Evolutionary conservation across 129 eudicot species (phyloP).

Genomic region (Tagetes patula): DNA sequence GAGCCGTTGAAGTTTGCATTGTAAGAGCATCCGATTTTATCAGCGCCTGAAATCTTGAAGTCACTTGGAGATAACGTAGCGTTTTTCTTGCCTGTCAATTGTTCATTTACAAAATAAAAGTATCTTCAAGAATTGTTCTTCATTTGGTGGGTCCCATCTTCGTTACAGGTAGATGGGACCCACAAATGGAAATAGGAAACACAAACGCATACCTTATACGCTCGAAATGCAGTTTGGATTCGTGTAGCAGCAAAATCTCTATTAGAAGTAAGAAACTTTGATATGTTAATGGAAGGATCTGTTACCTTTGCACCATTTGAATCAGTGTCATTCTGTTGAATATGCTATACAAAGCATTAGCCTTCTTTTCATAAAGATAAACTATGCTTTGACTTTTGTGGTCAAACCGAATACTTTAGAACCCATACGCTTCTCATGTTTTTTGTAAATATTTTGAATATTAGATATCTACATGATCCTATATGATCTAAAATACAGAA

Average conservation of each 20-base stretch:
- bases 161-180: constrained; percentile 3
- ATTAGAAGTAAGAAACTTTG: constrained; percentile 10
- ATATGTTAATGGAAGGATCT: constrained; percentile 7
- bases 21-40: constrained; percentile 21
- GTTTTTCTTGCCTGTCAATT: constrained; percentile 47
- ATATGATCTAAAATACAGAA: background rate
- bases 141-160: background rate
- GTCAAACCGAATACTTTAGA: constrained; percentile 18
- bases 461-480: background rate
- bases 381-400: constrained; percentile 16
- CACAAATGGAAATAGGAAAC: background rate
- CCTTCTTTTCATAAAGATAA: background rate
- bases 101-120: constrained; percentile 9
- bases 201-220: constrained; percentile 39
- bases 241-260: constrained; percentile 37
- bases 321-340: constrained; percentile 20
- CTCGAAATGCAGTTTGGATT: constrained; percentile 54
- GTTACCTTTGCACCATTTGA: constrained; percentile 22
- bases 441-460: background rate
- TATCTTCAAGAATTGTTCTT: background rate
- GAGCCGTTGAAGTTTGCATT: constrained; percentile 40
- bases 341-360: constrained; percentile 10
- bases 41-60: constrained; percentile 37
- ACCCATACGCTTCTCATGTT: background rate
- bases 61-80: constrained; percentile 32